Evolutionary conservation across 2,329 filamentous ascomycete species (phyloP).

Genomic region (Fonsecaea pugnacius): DNA sequence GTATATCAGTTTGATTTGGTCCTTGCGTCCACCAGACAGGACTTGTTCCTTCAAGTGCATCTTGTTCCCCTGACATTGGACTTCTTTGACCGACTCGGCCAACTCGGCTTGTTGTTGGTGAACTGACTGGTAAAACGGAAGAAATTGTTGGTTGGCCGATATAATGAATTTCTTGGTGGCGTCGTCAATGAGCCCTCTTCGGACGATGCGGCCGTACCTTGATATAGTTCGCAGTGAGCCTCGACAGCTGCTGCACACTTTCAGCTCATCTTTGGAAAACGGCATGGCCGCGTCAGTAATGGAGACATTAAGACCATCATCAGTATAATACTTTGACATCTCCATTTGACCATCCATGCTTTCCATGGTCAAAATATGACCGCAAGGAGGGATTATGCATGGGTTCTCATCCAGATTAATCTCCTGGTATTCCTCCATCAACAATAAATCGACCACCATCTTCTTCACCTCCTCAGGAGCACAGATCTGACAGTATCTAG

Average conservation of each 20-base stretch:
- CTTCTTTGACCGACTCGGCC: background rate
- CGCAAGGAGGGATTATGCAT: constrained; percentile 65
- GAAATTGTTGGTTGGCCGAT: constrained; percentile 53
- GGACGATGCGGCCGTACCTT: constrained; percentile 66
- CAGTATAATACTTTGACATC: constrained; percentile 44
- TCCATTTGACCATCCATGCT: constrained; percentile 66
- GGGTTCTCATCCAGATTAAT: constrained; percentile 65
- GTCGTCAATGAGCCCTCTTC: constrained; percentile 49
- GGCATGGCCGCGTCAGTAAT: constrained; percentile 46
- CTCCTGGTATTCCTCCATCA: constrained; percentile 59
- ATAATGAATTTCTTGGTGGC: constrained; percentile 67
- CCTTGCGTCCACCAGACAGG: constrained; percentile 25
- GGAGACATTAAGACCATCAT: constrained; percentile 38
- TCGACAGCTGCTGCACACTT: constrained; percentile 57
- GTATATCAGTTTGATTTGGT: constrained; percentile 39
- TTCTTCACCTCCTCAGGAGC: constrained; percentile 49
- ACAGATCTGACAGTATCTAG: constrained; percentile 59
- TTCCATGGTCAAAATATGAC: constrained; percentile 64
- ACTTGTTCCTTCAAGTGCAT: constrained; percentile 24
- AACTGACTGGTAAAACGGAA: constrained; percentile 44
- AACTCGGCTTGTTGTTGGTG: background rate
- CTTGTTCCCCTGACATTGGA: background rate
- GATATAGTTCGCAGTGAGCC: constrained; percentile 61
- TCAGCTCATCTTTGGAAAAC: constrained; percentile 57
- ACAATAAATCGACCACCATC: constrained; percentile 61